Conservation (phyloP, 768 basidiomycete genomes). For the Trametes cinnabarina region DNA sequence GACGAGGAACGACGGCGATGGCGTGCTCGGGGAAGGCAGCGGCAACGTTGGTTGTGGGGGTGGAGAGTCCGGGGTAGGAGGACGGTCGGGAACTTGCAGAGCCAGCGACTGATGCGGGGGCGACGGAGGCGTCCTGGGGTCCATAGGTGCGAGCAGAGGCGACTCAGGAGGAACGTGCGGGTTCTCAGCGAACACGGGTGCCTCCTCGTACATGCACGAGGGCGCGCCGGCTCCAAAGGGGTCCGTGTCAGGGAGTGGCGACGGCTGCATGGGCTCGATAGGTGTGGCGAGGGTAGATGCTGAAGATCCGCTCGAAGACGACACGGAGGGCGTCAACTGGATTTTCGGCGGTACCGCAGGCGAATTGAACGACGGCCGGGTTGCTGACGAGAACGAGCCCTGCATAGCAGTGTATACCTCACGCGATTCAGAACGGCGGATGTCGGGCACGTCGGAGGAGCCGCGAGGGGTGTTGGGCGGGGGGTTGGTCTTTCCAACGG, state of each 20-base stretch:
- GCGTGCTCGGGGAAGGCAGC: conserved; percentile 24
- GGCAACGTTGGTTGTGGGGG: conserved; percentile 27
- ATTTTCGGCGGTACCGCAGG: conserved; percentile 1
- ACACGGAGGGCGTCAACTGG: conserved; percentile 9
- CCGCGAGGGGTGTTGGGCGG: conserved; percentile 19
- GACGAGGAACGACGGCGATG: conserved; percentile 26
- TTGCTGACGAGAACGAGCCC: background rate
- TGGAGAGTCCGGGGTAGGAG: conserved; percentile 18
- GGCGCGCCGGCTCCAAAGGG: conserved; percentile 20
- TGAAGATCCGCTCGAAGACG: conserved; percentile 20
- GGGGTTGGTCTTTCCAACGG: conserved; percentile 24
- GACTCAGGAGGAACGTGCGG: conserved; percentile 11
- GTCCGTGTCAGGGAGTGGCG: conserved; percentile 16
- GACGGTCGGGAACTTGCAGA: conserved; percentile 15
- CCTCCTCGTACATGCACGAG: conserved; percentile 17
- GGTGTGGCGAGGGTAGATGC: conserved; percentile 25
- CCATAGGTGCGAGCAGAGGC: conserved; percentile 7
- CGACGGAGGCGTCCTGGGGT: background rate
- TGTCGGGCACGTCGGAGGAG: conserved; percentile 20
- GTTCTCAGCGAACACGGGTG: conserved; percentile 14
- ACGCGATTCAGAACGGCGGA: conserved; percentile 13
- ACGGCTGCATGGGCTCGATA: conserved; percentile 12
- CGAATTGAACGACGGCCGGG: conserved; percentile 12
- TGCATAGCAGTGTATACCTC: conserved; percentile 9
- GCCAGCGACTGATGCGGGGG: conserved; percentile 2